Base-by-base conservation (phyloP, 2,329 filamentous ascomycete species). In the Ophiosphaerella korrae region DNA sequence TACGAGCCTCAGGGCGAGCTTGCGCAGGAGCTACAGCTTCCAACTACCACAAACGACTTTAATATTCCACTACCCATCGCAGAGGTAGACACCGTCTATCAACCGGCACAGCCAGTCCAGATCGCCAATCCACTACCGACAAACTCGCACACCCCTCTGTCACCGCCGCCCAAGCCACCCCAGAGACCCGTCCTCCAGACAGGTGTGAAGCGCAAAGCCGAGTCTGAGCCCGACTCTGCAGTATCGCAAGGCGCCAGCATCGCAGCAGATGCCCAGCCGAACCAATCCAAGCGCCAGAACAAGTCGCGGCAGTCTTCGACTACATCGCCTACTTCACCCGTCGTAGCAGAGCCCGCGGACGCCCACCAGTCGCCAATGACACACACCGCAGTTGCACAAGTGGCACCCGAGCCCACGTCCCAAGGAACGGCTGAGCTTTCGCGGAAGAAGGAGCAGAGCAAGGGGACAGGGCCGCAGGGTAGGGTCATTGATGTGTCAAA, bases 1-100 rank as follows among this genome's bases (percentile, higher is more conserved):
- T 77, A 75, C 69, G 76, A 79, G 51, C 76, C 75, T 3, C 76
- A 78, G 60, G 77, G 76, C 37, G 76, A 78, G 59, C 68, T 78
- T n/a, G 56, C 73, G 13, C 70, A 73, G 43, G 72, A 75, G 58
- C 60, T 65, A 23, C 68, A 64, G 45, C 57, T 63, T 31, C 69
- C 70, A n/a, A 43, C 53, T 5, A 46, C 64, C 9, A 49, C 57
- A 13, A 65, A 69, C 54, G 73, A 77, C 48, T 77, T 76, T 61
- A 71, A 48, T 55, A 74, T 75, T 31, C 74, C 75, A 9, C 62
- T 66, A 7, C 63, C 64, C 12, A 53, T 66, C 33, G 47, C 57
- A 1, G 40, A 40, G 7, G 7, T 44, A 18, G 61, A 66, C 21
- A 24, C 60, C 7, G 46, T 53, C 9, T 62, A 60, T 50, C 66